These are phyloP conservation scores for Arachnomyces sp. DNA, from an alignment of 2,329 filamentous ascomycete species.

Conservation along the genomic window DNA sequence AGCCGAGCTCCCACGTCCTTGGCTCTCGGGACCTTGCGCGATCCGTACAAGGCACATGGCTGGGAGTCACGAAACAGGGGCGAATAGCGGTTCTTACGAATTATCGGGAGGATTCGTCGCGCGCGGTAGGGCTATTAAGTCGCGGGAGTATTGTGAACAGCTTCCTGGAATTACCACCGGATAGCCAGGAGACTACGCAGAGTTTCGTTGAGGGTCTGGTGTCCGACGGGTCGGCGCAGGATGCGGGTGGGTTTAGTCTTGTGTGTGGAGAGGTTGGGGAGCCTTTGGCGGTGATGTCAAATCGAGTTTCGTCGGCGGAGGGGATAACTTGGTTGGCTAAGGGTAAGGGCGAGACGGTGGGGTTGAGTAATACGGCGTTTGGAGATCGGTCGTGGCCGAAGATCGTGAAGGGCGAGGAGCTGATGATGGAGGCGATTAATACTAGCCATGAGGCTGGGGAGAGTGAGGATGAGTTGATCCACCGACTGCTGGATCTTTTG, in stretches of 20 bases:
- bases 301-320: constrained; percentile 47
- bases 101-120: constrained; percentile 47
- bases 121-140: constrained; percentile 41
- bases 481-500: constrained; percentile 45
- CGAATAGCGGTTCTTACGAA: constrained; percentile 57
- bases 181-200: constrained; percentile 34
- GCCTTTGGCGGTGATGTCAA: constrained; percentile 52
- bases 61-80: constrained; percentile 53
- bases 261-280: constrained; percentile 50
- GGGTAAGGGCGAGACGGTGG: constrained; percentile 44
- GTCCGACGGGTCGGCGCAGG: constrained; percentile 44
- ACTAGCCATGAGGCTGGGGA: constrained; percentile 36
- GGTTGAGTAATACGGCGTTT: constrained; percentile 54
- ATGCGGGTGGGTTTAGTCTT: constrained; percentile 56
- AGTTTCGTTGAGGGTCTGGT: constrained; percentile 49
- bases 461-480: constrained; percentile 42
- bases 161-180: constrained; percentile 44
- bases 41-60: constrained; percentile 54
- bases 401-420: constrained; percentile 48
- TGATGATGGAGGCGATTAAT: constrained; percentile 43
- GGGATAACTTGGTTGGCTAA: constrained; percentile 45
- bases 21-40: constrained; percentile 56
- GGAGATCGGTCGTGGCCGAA: constrained; percentile 55
- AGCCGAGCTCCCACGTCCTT: constrained; percentile 47
- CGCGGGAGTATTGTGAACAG: constrained; percentile 53